Percentiles rank a stretch among this genome's conserved stretches.
Evolutionary conservation across 805 yeast genomes (phyloP).

Genomic region (Saccharomyces mikatae): DNA sequence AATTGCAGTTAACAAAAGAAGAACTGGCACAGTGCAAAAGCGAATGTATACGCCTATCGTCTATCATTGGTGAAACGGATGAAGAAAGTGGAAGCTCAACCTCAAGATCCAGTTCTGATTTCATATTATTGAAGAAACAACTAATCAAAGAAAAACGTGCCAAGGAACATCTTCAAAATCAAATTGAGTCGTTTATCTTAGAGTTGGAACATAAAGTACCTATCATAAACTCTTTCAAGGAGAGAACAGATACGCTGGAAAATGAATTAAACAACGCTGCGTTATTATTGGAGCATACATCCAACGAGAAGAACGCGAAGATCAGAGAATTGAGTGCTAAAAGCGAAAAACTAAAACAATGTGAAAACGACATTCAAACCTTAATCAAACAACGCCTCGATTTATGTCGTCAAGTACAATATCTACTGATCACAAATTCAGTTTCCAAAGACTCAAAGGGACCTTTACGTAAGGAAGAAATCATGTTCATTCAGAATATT

Average conservation of each 20-base stretch:
- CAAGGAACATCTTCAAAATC: slow-evolving; percentile 58
- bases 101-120: slow-evolving; percentile 46
- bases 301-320: slow-evolving; percentile 41
- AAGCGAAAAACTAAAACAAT: slow-evolving; percentile 13
- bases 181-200: slow-evolving; percentile 57
- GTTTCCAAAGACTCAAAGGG: slow-evolving; percentile 45
- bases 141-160: slow-evolving; percentile 58
- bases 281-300: slow-evolving; percentile 44
- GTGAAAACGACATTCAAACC: slow-evolving; percentile 31
- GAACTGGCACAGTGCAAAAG: slow-evolving; percentile 28
- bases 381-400: slow-evolving; percentile 54
- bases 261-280: slow-evolving; percentile 46
- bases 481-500: slow-evolving; percentile 50
- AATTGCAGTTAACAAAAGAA: slow-evolving; percentile 18
- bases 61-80: slow-evolving; percentile 37
- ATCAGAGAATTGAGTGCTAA: slow-evolving; percentile 11
- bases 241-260: slow-evolving; percentile 47
- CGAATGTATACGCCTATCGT: slow-evolving; percentile 34
- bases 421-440: slow-evolving; percentile 57
- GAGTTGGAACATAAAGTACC: slow-evolving; percentile 79
- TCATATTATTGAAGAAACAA: slow-evolving; percentile 54
- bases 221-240: slow-evolving; percentile 54
- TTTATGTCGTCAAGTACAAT: slow-evolving; percentile 70
- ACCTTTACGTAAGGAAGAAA: slow-evolving; percentile 59
- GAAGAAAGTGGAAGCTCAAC: slow-evolving; percentile 6